These are phyloP conservation scores for Moniliophthora roreri DNA, from an alignment of 1,284 basidiomycete genomes.

Conservation along the genomic window DNA sequence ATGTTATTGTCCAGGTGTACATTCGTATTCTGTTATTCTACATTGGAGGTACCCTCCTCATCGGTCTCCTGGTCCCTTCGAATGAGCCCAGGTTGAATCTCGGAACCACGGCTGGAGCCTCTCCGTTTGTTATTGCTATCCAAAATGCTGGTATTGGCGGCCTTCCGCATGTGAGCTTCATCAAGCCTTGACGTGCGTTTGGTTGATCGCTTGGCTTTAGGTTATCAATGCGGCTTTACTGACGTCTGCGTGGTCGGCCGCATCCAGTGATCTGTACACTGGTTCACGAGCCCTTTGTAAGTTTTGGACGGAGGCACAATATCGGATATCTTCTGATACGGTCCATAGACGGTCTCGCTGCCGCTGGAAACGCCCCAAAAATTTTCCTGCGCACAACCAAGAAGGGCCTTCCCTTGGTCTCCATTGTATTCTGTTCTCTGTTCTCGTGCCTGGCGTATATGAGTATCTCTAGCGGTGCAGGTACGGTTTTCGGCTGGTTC, in stretches of 20 bases:
- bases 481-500: conserved; percentile 78
- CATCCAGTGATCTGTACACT: conserved; percentile 81
- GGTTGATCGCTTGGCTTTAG: conserved; percentile 36
- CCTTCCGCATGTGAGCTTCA: conserved; percentile 62
- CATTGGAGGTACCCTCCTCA: conserved; percentile 60
- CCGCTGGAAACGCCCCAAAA: conserved; percentile 73
- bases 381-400: conserved; percentile 70
- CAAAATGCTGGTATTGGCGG: conserved; percentile 70
- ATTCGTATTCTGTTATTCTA: conserved; percentile 73
- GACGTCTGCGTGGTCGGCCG: conserved; percentile 86
- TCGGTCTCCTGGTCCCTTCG: conserved; percentile 78
- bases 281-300: conserved; percentile 78
- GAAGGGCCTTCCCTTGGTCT: conserved; percentile 75
- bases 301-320: conserved; percentile 22
- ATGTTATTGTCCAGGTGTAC: conserved; percentile 45
- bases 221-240: conserved; percentile 87
- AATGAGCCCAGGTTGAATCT: conserved; percentile 59
- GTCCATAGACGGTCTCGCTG: conserved; percentile 70
- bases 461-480: conserved; percentile 57
- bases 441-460: conserved; percentile 79
- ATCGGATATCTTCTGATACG: conserved; percentile 12
- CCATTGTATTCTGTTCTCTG: conserved; percentile 65
- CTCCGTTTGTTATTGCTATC: conserved; percentile 87
- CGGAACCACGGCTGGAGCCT: conserved; percentile 57
- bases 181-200: too few relatives aligned